phyloP scores from a whole-genome alignment of 2,329 filamentous ascomycete genomes.

The Phialemonium atrogriseum region DNA sequence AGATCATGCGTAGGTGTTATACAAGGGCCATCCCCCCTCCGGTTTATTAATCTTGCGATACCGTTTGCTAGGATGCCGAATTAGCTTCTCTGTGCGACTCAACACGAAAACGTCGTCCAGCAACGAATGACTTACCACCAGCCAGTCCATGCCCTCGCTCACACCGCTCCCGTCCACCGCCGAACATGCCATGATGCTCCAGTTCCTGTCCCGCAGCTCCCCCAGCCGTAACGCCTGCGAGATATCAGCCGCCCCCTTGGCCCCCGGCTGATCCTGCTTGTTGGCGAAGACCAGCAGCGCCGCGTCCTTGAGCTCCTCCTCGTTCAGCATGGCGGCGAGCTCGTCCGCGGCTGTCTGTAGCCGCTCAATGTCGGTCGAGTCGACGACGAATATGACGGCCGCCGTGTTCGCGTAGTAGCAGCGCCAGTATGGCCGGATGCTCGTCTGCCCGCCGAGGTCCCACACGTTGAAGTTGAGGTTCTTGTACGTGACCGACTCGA shows the following conservation, averaged over 20 bases:
- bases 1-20: constrained; percentile 2
- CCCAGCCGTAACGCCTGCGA: constrained; percentile 86
- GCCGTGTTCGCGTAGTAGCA: constrained; percentile 99
- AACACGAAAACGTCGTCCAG: background rate
- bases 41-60: constrained; percentile 32
- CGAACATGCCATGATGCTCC: constrained; percentile 97
- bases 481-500: constrained; percentile 96
- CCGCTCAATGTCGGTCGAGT: constrained; percentile 94
- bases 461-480: constrained; percentile 99
- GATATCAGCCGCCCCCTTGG: constrained; percentile 93
- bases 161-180: constrained; percentile 93
- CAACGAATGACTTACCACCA: constrained; percentile 57
- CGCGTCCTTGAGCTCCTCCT: constrained; percentile 92
- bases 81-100: constrained; percentile 12
- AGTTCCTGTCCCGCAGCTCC: constrained; percentile 91
- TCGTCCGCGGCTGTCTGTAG: constrained; percentile 89
- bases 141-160: constrained; percentile 97
- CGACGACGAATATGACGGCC: constrained; percentile 96
- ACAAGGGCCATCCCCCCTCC: constrained; percentile 4
- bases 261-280: constrained; percentile 96
- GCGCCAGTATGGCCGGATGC: constrained; percentile 96
- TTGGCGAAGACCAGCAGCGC: constrained; percentile 93
- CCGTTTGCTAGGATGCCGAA: constrained; percentile 27
- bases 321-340: constrained; percentile 88
- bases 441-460: constrained; percentile 98